These are phyloP conservation scores for Tylopilus orsonianus DNA, from an alignment of 1,284 basidiomycete genomes.

Conservation along the genomic window DNA sequence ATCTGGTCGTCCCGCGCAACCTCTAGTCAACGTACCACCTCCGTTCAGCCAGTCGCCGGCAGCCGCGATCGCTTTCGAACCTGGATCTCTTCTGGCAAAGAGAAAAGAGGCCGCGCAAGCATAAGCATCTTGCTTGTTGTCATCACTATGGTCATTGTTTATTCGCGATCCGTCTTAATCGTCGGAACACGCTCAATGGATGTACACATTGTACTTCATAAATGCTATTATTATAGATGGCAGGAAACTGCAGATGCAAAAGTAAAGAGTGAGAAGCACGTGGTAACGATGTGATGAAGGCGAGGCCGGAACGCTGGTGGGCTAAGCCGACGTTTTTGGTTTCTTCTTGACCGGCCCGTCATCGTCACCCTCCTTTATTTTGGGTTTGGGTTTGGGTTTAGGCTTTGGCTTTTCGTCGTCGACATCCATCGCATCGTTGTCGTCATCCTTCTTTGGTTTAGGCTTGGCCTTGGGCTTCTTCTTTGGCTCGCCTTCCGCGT, in stretches of 20 bases:
- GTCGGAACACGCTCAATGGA: conserved; percentile 7
- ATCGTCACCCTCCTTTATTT: conserved; percentile 42
- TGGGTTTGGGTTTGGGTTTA: conserved; percentile 46
- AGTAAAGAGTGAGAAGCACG: not conserved
- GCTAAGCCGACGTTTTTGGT: conserved; percentile 46
- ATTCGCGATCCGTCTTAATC: conserved; percentile 8
- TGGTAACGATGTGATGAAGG: not conserved
- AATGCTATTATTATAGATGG: conserved; percentile 23
- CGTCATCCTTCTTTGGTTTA: conserved; percentile 37
- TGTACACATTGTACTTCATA: conserved; percentile 28
- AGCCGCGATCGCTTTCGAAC: conserved; percentile 51
- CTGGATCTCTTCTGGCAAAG: conserved; percentile 65
- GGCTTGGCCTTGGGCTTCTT: conserved; percentile 40
- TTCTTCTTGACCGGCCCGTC: conserved; percentile 74
- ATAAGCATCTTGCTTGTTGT: conserved; percentile 15
- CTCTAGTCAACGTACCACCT: conserved; percentile 33
- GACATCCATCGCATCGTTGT: conserved; percentile 41
- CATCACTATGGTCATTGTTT: conserved; percentile 1
- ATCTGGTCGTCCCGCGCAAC: conserved; percentile 33
- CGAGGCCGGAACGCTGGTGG: not conserved
- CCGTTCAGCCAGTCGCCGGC: conserved; percentile 36
- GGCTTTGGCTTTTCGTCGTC: conserved; percentile 45
- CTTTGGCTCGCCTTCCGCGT: conserved; percentile 48
- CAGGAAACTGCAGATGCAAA: conserved; percentile 2
- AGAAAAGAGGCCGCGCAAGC: conserved; percentile 32